Percentiles rank a stretch among this genome's conserved stretches.
Conservation (phyloP, 192 early-diverging fungal species). For the Coemansia sp. region DNA sequence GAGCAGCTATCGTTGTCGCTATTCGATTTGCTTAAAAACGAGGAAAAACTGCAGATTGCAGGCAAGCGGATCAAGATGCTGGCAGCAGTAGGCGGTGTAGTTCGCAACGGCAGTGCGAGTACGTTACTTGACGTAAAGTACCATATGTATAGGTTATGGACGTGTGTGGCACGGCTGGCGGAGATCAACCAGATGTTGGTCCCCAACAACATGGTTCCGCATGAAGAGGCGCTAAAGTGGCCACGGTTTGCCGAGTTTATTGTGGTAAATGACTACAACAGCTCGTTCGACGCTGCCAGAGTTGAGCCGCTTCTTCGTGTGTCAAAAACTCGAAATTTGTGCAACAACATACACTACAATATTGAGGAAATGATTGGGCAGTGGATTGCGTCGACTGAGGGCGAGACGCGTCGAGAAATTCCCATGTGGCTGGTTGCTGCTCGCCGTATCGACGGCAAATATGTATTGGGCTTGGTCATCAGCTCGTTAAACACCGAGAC, state of each 20-base stretch:
- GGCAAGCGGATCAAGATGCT: slow-evolving; percentile 42
- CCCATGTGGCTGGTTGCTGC: slow-evolving; percentile 33
- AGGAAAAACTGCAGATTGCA: slow-evolving; percentile 41
- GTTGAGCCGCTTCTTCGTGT: slow-evolving; percentile 39
- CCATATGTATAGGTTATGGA: slow-evolving; percentile 48
- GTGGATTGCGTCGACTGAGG: slow-evolving; percentile 26
- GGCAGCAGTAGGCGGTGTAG: slow-evolving; percentile 32
- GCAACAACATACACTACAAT: not conserved
- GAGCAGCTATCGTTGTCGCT: slow-evolving; percentile 22
- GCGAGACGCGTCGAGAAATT: slow-evolving; percentile 25
- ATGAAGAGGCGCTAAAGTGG: not conserved
- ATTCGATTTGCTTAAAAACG: slow-evolving; percentile 40
- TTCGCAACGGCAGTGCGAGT: slow-evolving; percentile 16
- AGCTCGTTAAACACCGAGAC: slow-evolving; percentile 16
- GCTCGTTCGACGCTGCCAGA: slow-evolving; percentile 17
- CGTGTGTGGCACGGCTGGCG: slow-evolving; percentile 24
- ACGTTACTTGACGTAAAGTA: slow-evolving; percentile 31
- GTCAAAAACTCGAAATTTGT: slow-evolving; percentile 24
- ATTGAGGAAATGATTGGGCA: slow-evolving; percentile 24
- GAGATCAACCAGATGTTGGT: slow-evolving; percentile 14
- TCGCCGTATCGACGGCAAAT: slow-evolving; percentile 16
- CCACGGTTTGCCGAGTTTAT: slow-evolving; percentile 42
- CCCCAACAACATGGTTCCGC: not conserved
- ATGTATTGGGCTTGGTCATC: slow-evolving; percentile 30
- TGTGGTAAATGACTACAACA: slow-evolving; percentile 28